Conservation (phyloP, 495 filamentous ascomycete species). For the Daldinia caldariorum region DNA sequence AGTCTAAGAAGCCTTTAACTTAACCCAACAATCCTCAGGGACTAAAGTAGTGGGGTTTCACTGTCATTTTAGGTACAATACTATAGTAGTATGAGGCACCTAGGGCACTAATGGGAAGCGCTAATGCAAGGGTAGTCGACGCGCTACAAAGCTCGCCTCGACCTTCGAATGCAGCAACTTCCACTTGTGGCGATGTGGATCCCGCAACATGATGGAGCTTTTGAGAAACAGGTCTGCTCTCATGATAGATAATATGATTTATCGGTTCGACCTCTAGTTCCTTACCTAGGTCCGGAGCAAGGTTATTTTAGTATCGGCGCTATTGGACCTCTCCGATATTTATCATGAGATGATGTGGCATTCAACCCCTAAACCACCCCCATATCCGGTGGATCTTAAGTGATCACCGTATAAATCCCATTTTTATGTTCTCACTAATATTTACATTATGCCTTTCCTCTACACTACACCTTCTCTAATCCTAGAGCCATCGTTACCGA, state of each 20-base stretch:
- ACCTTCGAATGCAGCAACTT: not conserved
- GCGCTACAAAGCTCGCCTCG: not conserved
- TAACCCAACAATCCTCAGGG: not conserved
- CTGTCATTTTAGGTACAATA: not conserved
- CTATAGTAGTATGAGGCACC: too few species aligned
- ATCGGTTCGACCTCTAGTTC: not conserved
- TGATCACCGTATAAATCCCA: not conserved
- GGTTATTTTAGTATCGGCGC: not conserved
- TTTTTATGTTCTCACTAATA: not conserved
- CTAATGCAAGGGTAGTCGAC: not conserved
- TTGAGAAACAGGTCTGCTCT: not conserved
- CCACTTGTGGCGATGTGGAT: not conserved
- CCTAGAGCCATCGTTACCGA: not conserved
- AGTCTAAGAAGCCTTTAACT: too few species aligned
- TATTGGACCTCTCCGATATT: not conserved
- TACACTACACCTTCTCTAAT: not conserved
- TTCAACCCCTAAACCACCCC: not conserved
- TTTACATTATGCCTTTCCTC: not conserved
- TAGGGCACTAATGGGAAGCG: not conserved
- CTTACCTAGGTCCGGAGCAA: not conserved
- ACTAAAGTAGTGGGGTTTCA: not conserved
- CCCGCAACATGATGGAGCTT: not conserved
- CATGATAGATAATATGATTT: not conserved
- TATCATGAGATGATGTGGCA: conserved; percentile 1
- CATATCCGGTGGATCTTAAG: not conserved